Conservation (phyloP, 805 yeast species). For the Pichia gijzeniarum region DNA sequence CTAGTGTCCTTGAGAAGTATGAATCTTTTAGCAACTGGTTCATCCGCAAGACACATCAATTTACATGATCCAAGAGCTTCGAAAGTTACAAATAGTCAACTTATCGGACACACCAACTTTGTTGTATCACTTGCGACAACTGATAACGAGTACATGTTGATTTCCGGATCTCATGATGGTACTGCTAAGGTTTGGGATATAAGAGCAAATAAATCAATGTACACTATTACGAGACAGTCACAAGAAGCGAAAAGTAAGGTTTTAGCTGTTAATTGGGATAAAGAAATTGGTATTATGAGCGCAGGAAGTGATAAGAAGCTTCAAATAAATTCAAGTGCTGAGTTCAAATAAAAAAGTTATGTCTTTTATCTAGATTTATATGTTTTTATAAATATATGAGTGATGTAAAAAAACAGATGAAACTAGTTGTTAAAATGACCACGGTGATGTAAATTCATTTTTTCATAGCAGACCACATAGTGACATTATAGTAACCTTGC, state of each 20-base stretch:
- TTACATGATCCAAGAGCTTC: slow-evolving; percentile 86
- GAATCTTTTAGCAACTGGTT: slow-evolving; percentile 82
- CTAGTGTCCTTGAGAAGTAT: slow-evolving; percentile 59
- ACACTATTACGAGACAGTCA: slow-evolving; percentile 72
- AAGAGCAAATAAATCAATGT: slow-evolving; percentile 75
- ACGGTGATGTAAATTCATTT: no score
- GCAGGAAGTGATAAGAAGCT: slow-evolving; percentile 94
- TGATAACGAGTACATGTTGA: slow-evolving; percentile 70
- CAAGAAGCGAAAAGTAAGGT: slow-evolving; percentile 55
- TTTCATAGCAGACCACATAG: slow-evolving; percentile 43
- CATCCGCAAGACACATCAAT: slow-evolving; percentile 95
- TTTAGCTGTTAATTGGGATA: slow-evolving; percentile 82
- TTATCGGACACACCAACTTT: slow-evolving; percentile 86
- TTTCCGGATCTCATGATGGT: slow-evolving; percentile 93
- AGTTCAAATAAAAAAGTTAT: slow-evolving; percentile 16
- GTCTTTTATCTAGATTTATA: not conserved
- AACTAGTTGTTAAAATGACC: no score
- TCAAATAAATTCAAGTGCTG: slow-evolving; percentile 56
- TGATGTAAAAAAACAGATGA: no score
- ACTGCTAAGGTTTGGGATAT: slow-evolving; percentile 94
- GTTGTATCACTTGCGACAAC: slow-evolving; percentile 79
- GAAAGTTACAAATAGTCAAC: slow-evolving; percentile 59
- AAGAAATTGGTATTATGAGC: slow-evolving; percentile 72
- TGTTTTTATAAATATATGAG: no score
- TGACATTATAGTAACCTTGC: slow-evolving; percentile 72